Conservation (phyloP, 257 asterid species). For the Solanum lignicaule region DNA sequence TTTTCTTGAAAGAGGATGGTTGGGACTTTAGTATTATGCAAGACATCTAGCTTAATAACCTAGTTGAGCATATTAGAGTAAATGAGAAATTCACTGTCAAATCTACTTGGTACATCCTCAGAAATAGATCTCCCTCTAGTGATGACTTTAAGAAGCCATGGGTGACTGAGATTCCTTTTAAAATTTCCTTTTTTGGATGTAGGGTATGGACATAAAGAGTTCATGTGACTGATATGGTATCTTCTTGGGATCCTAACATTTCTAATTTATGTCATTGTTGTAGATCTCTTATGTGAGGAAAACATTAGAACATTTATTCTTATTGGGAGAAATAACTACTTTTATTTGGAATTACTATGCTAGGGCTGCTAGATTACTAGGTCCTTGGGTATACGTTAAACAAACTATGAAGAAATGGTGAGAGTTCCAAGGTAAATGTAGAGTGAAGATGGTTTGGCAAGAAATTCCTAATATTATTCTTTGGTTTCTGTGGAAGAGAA, state of each 20-base stretch:
- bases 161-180: not conserved
- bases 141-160: not conserved
- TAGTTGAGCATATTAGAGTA: too few species aligned
- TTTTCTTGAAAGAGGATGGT: too few species aligned
- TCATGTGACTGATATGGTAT: not conserved
- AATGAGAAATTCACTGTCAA: not conserved
- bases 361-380: too few species aligned
- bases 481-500: not conserved
- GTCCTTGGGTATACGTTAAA: not conserved
- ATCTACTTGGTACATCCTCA: not conserved
- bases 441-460: not conserved
- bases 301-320: not conserved
- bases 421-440: not conserved
- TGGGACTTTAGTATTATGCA: too few species aligned
- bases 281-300: not conserved
- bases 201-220: not conserved
- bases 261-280: not conserved
- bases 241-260: not conserved
- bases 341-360: too few species aligned
- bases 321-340: not conserved
- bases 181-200: too few species aligned
- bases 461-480: too few species aligned
- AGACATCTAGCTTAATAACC: too few species aligned
- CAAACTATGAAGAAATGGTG: not conserved
- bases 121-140: not conserved